Base-by-base conservation (phyloP, 345 rosid genomes). In the Sisymbrium irio region DNA sequence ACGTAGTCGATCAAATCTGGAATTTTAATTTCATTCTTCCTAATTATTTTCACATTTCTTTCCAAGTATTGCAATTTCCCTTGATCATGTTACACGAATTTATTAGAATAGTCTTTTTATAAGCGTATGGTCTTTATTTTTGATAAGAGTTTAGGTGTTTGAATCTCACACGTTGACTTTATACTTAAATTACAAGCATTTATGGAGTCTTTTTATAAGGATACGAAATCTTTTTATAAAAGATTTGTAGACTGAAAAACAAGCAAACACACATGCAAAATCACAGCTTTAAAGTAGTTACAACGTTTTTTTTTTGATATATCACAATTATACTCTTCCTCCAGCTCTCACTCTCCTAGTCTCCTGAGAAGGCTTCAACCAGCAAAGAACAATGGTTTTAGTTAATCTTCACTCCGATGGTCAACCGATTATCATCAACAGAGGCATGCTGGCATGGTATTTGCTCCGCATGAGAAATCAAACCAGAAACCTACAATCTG, bases 381-480 rank as follows among this genome's bases (percentile, higher is more conserved):
- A 56, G 67, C 50, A 14, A 46, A 20, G 4, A 69, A 69, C 11
- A 71, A 64, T 77, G 80, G 80, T 77, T 77, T 69, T 54, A 14
- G 75, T 47, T 36, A 35, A 59, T 58, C 18, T 46, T 47, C 46
- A 59, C 40, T 20, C 37, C 28, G 59, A 70, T 70, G 67, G 74
- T 25, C 75, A 71, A 50, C 68, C 75, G 12, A 50, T 35, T 25
- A 10, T 59, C 67, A 70, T 27, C 80, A 55, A 77, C 65, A 69
- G 65, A 46, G 60, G 49, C 53, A 55, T 77, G 71, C 46, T 77
- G 20, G 70, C 67, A 36, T 77, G 80, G 76, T 77, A 77, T 67
- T 57, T 77, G 28, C 41, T 71, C 71, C 65, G 76, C 7, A 49
- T 77, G 40, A 50, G 32, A 65, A 65, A 47, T 19, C 54, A 77